Evolutionary conservation across 2,329 filamentous ascomycete species (phyloP).

Genomic region (Aspergillus glaucus): DNA sequence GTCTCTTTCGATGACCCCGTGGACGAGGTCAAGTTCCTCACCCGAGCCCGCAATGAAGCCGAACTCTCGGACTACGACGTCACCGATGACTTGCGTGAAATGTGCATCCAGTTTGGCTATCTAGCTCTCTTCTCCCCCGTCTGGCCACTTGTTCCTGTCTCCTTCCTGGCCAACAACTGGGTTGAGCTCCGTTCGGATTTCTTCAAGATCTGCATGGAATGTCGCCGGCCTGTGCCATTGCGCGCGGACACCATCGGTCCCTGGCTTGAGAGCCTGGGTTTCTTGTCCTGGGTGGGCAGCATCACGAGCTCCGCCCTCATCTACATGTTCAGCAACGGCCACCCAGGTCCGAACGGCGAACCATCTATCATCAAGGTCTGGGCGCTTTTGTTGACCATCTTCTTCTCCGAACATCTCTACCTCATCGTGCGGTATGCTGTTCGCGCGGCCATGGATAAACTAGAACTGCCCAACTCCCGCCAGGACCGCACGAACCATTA

Average conservation of each 20-base stretch:
- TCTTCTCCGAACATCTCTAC: slow-evolving; percentile 85
- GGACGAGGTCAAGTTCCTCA: slow-evolving; percentile 76
- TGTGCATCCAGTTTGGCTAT: slow-evolving; percentile 88
- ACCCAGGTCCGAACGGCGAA: slow-evolving; percentile 38
- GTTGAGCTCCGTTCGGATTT: slow-evolving; percentile 90
- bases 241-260: slow-evolving; percentile 91
- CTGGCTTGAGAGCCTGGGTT: slow-evolving; percentile 82
- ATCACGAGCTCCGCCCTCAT: slow-evolving; percentile 82
- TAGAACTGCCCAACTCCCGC: slow-evolving; percentile 80
- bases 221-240: slow-evolving; percentile 81
- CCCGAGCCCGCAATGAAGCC: slow-evolving; percentile 76
- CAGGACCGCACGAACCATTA: slow-evolving; percentile 79
- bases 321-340: slow-evolving; percentile 74
- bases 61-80: slow-evolving; percentile 86
- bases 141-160: slow-evolving; percentile 84
- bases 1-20: slow-evolving; percentile 57
- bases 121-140: slow-evolving; percentile 86
- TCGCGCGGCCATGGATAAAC: slow-evolving; percentile 64
- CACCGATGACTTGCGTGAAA: slow-evolving; percentile 83
- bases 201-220: slow-evolving; percentile 88
- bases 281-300: slow-evolving; percentile 89
- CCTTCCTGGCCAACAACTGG: slow-evolving; percentile 95
- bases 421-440: slow-evolving; percentile 70
- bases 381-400: slow-evolving; percentile 72
- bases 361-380: slow-evolving; percentile 65